Base-by-base conservation (phyloP, 495 filamentous ascomycete genomes). In the Daldinia bambusicola region DNA sequence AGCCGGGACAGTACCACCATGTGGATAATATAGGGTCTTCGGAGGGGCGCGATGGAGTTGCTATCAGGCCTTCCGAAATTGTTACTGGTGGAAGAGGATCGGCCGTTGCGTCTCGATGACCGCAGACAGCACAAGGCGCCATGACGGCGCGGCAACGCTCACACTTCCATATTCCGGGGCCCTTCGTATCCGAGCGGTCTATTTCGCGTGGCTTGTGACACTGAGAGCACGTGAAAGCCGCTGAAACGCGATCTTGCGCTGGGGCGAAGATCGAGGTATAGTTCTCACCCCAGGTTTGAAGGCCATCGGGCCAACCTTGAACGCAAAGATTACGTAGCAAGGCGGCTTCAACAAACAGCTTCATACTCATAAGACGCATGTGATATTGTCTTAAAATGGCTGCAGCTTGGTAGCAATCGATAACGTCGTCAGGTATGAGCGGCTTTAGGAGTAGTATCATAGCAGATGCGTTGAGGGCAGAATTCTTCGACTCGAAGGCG, bases 1-100 rank as follows among this genome's bases (percentile, higher is more conserved):
- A 94, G 43, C 88, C 86, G 61, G 90, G 88, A 67, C 92, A 94
- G 82, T 87, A 90, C 73, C 84, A 87, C 91, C 90, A 93, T 9
- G 81, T 82, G 2, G 75, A 75, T 6, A 80, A 70, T 6, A 78
- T 77, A 14, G 75, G 70, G 8, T 77, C 74, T 5, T 74, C 53
- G 1, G 58, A 63, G 63, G 43, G 70, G 63, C 5, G 37, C 22
- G 10, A 76, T 62, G 52, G 75, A 51, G 16, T 69, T 64, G 0
- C 72, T 50, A 78, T 82, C 78, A 85, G 76, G 75, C 79, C 69
- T 79, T 74, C 66, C 13, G 63, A 63, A 2, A 74, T 31, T 0
- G 70, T 30, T 3, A 66, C 22, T 2, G 32, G 22, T 8, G 67
- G 64, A 32, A 55, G 58, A 0, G 63, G 51, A 16, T 77, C 73